These are phyloP conservation scores for Pythium sukuiense DNA, from an alignment of 352 stramenopile genomes.

Conservation along the genomic window DNA sequence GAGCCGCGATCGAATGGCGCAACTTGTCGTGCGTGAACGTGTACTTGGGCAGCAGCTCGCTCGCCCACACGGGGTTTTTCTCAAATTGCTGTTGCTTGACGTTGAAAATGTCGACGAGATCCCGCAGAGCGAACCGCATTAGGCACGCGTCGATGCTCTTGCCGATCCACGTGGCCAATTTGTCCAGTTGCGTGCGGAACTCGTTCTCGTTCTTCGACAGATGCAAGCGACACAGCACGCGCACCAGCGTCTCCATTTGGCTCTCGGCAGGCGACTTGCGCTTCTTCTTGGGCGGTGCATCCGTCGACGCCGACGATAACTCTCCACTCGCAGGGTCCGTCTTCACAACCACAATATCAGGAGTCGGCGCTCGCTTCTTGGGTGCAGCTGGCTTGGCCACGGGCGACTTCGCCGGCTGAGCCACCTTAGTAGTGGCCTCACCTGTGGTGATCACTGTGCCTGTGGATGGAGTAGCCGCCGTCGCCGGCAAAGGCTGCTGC, in stretches of 20 bases:
- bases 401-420: conserved; percentile 20
- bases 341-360: background rate
- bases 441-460: conserved; percentile 20
- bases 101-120: conserved; percentile 47
- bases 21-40: conserved; percentile 59
- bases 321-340: background rate
- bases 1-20: conserved; percentile 37
- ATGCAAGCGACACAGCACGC: conserved; percentile 49
- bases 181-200: conserved; percentile 54
- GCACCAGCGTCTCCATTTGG: conserved; percentile 65
- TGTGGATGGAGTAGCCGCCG: conserved; percentile 19
- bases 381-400: conserved; percentile 10
- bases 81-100: conserved; percentile 33
- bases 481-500: conserved; percentile 23
- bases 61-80: conserved; percentile 40
- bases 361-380: conserved; percentile 14
- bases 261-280: conserved; percentile 39
- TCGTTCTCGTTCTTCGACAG: conserved; percentile 49
- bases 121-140: conserved; percentile 53
- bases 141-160: conserved; percentile 48
- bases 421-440: background rate
- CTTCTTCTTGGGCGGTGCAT: conserved; percentile 36
- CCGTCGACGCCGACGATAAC: background rate
- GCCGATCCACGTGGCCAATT: conserved; percentile 56
- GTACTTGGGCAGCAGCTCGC: conserved; percentile 63